Evolutionary conservation across 2,329 filamentous ascomycete genomes (phyloP).

Genomic region (Paramyrothecium sp.): DNA sequence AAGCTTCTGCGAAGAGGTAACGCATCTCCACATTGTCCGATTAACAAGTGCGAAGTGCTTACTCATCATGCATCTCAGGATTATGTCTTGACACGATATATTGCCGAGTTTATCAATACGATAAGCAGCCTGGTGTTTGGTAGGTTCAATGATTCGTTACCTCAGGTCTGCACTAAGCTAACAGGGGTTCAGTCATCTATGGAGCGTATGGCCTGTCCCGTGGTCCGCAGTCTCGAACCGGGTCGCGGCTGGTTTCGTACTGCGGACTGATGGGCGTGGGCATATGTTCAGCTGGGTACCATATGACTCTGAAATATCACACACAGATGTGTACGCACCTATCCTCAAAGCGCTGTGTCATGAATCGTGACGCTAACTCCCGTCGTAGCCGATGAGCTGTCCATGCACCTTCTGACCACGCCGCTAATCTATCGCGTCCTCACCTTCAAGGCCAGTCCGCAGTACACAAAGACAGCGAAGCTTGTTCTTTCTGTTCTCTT

Average conservation of each 20-base stretch:
- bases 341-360: neutral
- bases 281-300: slow-evolving; percentile 28
- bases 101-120: slow-evolving; percentile 44
- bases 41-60: slow-evolving; percentile 1
- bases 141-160: slow-evolving; percentile 14
- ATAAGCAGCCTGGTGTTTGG: slow-evolving; percentile 37
- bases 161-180: no score
- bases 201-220: slow-evolving; percentile 34
- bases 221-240: slow-evolving; percentile 10
- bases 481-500: slow-evolving; percentile 18
- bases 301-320: slow-evolving; percentile 33
- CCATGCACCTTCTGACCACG: slow-evolving; percentile 40
- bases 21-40: neutral
- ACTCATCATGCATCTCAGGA: slow-evolving; percentile 15
- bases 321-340: slow-evolving; percentile 29
- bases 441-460: slow-evolving; percentile 25
- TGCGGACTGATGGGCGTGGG: slow-evolving; percentile 34
- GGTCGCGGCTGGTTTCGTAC: slow-evolving; percentile 31
- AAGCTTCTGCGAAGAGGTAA: slow-evolving; percentile 29
- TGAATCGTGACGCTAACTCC: slow-evolving; percentile 4
- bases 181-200: slow-evolving; percentile 26
- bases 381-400: slow-evolving; percentile 32
- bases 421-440: slow-evolving; percentile 39
- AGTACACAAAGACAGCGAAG: slow-evolving; percentile 19
- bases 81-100: slow-evolving; percentile 39